Base-by-base conservation (phyloP, 306 rosid genomes). In the Rubus parviflorus region DNA sequence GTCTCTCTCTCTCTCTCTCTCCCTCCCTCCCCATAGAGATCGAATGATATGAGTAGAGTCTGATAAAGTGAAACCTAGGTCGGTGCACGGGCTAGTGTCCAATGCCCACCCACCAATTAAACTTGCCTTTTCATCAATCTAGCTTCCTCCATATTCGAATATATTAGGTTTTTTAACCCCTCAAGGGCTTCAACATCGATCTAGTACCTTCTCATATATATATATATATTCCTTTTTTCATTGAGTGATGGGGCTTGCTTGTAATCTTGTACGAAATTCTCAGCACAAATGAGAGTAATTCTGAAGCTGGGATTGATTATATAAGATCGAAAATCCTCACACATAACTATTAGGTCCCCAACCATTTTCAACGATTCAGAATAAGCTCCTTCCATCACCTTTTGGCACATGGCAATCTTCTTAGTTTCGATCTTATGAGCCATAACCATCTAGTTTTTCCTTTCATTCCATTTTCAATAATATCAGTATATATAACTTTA, bases 381-480 rank as follows among this genome's bases (percentile, higher is more conserved):
- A 58, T 19, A 62, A 47, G 47, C 5, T 16, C 19, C 47, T 76
- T 72, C 73, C 41, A 38, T 76, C 47, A 43, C 80, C 78, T 75
- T 79, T 79, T n/a, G n/a, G 70, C 70, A 81, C 84, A 67, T 78
- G 79, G 54, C 75, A 38, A 68, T 75, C 35, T 68, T 62, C 40
- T 70, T 46, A 47, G 47, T 76, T 53, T 51, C 23, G 30, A 25
- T 73, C 17, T 38, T 64, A 45, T n/a, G 71, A 41, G 70, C 73
- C 61, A 61, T 42, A 35, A 11, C 52, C 61, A 22, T 8, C 67
- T 56, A 3, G 38, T 80, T 58, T 43, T 42, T 22, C 66, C 60
- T 25, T 77, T 56, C 70, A 74, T 20, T 40, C 80, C 77, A 73
- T 70, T 75, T 68, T 17, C 16, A 48, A 70, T 4, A n/a, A 70